Evolutionary conservation across 129 eudicot species (phyloP).

Genomic region (Flaveria sonorensis): DNA sequence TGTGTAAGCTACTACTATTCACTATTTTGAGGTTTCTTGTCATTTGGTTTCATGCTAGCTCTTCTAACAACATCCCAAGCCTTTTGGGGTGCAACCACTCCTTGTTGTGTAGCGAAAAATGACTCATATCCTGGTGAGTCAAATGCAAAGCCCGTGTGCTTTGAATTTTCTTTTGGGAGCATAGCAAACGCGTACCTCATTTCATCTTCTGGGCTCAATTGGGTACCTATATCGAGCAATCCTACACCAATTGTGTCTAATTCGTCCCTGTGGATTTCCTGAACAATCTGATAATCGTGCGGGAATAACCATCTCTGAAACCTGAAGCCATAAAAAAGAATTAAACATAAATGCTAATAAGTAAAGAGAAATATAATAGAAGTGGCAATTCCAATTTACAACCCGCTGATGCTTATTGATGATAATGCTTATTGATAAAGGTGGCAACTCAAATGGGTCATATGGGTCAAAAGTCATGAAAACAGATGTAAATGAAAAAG

Average conservation of each 20-base stretch:
- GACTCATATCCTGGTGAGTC: constrained; percentile 99
- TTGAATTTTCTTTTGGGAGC: constrained; percentile 79
- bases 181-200: constrained; percentile 80
- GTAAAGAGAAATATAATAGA: background rate
- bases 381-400: background rate
- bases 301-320: constrained; percentile 95
- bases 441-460: background rate
- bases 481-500: background rate
- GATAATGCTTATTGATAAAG: background rate
- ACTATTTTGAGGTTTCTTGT: constrained; percentile 43
- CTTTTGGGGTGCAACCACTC: constrained; percentile 84
- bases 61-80: constrained; percentile 96
- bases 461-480: background rate
- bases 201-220: constrained; percentile 73
- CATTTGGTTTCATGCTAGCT: constrained; percentile 76
- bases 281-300: constrained; percentile 81
- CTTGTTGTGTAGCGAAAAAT: constrained; percentile 88
- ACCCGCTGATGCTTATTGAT: background rate
- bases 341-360: background rate
- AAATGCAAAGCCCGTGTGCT: constrained; percentile 95
- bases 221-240: constrained; percentile 58
- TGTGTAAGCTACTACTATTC: constrained; percentile 12
- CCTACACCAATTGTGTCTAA: constrained; percentile 59
- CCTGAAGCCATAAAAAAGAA: constrained; percentile 43
- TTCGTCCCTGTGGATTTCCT: constrained; percentile 76